Evolutionary conservation across 768 basidiomycete species (phyloP), one percentile per base, ranked within the genome.

Genomic region (Podaxis sp.): DNA sequence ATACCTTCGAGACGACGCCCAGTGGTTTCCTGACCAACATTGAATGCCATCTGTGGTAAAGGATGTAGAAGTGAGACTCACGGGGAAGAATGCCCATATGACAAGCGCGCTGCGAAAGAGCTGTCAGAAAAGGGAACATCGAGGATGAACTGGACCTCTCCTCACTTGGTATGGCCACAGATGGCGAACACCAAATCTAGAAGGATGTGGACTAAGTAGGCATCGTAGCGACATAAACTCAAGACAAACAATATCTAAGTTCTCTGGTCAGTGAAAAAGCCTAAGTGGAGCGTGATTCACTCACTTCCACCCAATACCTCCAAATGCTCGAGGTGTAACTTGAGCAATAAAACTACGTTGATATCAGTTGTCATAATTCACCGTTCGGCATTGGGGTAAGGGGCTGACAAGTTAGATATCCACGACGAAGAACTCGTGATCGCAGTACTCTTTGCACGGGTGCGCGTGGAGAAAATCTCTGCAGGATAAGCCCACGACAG

Each of bases 401-500:
- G 33, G 9, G 68, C 73, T 46, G 36, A 77, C 77, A 79, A 79
- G 65, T 81, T 81, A 12, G 78, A 80, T 13, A 80, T 73, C 80
- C 79, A 81, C 0, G 79, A 80, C 0, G 74, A 73, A 2, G 77
- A 79, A 56, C 78, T 79, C 2, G 79, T 80, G 40, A 80, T 72
- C 4, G 79, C 79, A 1, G 79, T 82, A 19, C 76, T 79, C 65
- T 79, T 80, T 4, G 80, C 79, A 13, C 80, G 72, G 3, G 78
- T 80, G 24, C 77, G 65, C 6, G 79, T 80, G 5, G 79, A 80
- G 62, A 76, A 79, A 17, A 82, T 80, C 64, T 80, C 79, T 3
- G 77, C 79, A 0, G 79, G 79, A 63, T 79, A 78, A 2, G 79
- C 80, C 80, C 80, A 82, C 0, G 77, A 78, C 7, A 80, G 69